These are phyloP conservation scores for Magnolia changhungtana DNA, from an alignment of 164 flowering plant genomes.

Conservation along the genomic window DNA sequence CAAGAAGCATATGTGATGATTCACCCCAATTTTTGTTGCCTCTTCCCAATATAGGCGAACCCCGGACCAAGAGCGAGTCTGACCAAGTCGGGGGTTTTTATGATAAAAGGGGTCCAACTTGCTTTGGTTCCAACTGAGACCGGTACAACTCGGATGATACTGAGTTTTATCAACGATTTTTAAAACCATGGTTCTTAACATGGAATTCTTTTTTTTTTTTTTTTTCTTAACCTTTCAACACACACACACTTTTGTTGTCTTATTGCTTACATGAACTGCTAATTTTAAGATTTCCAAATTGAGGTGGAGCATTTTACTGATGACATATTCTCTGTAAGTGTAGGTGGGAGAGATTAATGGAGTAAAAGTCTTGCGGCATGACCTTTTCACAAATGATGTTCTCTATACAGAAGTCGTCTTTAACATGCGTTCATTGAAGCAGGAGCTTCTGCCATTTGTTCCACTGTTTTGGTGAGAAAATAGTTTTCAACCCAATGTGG, in stretches of 20 bases:
- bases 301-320: conserved; percentile 3
- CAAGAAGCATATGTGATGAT: not conserved
- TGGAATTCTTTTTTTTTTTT: too few relatives aligned
- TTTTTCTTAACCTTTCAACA: too few relatives aligned
- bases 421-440: conserved; percentile 77
- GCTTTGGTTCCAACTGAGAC: not conserved
- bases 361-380: conserved; percentile 79
- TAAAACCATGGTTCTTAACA: too few relatives aligned
- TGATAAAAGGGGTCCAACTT: not conserved
- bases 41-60: too few relatives aligned
- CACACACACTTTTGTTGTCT: too few relatives aligned
- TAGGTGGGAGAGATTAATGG: conserved; percentile 85
- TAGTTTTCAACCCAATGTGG: not conserved
- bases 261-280: too few relatives aligned
- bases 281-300: too few relatives aligned
- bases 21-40: not conserved
- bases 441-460: conserved; percentile 86
- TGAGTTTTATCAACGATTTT: not conserved
- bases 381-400: conserved; percentile 95
- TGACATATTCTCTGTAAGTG: conserved; percentile 10
- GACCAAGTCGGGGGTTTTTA: too few relatives aligned
- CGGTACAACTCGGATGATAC: not conserved
- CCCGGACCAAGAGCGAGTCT: too few relatives aligned
- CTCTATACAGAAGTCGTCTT: conserved; percentile 86
- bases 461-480: conserved; percentile 88